These are phyloP conservation scores for Candida germanica DNA, from an alignment of 805 yeast genomes.

Conservation along the genomic window DNA sequence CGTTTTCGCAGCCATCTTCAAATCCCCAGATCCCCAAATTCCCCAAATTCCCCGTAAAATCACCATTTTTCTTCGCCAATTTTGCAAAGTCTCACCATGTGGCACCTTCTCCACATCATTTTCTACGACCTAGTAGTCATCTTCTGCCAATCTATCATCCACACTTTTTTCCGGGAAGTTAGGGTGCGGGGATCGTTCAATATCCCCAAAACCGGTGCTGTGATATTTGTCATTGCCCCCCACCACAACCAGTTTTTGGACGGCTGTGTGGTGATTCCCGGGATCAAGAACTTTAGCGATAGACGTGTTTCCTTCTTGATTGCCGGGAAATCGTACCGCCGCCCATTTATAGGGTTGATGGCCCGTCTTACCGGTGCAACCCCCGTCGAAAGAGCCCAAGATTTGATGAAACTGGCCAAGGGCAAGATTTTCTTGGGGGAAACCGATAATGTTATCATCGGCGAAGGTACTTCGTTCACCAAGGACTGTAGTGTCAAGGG, in stretches of 20 bases:
- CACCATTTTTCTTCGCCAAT: no score
- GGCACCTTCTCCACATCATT: slow-evolving; percentile 5
- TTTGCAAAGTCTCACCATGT: no score
- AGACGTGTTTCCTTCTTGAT: slow-evolving; percentile 35
- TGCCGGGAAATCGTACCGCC: slow-evolving; percentile 35
- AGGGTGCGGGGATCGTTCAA: slow-evolving; percentile 36
- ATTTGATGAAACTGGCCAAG: slow-evolving; percentile 24
- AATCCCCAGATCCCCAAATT: no score
- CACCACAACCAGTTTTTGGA: slow-evolving; percentile 44
- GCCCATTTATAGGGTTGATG: slow-evolving; percentile 28
- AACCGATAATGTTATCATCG: slow-evolving; percentile 20
- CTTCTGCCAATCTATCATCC: slow-evolving; percentile 32
- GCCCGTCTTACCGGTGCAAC: slow-evolving; percentile 34
- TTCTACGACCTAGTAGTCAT: slow-evolving; percentile 27
- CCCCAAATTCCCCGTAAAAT: no score
- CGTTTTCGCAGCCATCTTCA: no score
- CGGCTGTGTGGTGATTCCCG: slow-evolving; percentile 35
- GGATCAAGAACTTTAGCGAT: slow-evolving; percentile 28
- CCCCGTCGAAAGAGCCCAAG: slow-evolving; percentile 44
- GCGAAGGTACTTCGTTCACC: slow-evolving; percentile 33
- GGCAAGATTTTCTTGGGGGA: slow-evolving; percentile 28
- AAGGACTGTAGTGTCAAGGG: slow-evolving; percentile 34
- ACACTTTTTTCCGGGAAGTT: slow-evolving; percentile 41
- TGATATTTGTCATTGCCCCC: slow-evolving; percentile 41
- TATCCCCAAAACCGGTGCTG: slow-evolving; percentile 36